A percentile compares a stretch with the other conserved stretches of the same genome.
These are phyloP conservation scores for Pseudohalonectria lignicola DNA, from an alignment of 2,329 filamentous ascomycete genomes.

Conservation along the genomic window DNA sequence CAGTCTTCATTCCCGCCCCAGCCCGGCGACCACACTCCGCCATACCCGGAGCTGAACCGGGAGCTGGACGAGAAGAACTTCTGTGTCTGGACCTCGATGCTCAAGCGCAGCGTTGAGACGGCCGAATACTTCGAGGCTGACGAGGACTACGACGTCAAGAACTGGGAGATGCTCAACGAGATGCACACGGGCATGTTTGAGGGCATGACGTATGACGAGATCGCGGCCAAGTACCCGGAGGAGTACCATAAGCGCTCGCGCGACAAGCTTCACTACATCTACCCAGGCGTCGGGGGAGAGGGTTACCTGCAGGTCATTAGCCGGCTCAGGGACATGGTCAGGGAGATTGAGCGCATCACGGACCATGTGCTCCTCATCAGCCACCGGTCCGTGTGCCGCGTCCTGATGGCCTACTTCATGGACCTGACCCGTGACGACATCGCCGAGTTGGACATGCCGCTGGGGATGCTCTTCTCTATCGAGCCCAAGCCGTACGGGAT, in stretches of 20 bases:
- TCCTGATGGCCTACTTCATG: conserved; percentile 93
- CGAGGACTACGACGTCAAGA: conserved; percentile 92
- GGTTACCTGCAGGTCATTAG: conserved; percentile 97
- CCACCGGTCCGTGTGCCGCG: conserved; percentile 83
- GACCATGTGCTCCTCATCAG: conserved; percentile 90
- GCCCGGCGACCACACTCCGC: conserved; percentile 85
- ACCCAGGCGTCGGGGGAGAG: conserved; percentile 90
- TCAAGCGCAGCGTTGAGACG: conserved; percentile 79
- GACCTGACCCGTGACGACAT: conserved; percentile 85
- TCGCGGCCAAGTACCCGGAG: conserved; percentile 64
- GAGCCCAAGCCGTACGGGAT: conserved; percentile 97
- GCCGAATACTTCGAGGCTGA: conserved; percentile 82
- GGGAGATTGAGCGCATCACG: conserved; percentile 93
- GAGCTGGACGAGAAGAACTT: conserved; percentile 76
- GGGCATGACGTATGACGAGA: conserved; percentile 88
- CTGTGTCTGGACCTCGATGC: conserved; percentile 97
- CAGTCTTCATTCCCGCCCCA: conserved; percentile 78
- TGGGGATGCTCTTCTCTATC: conserved; percentile 89
- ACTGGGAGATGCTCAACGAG: conserved; percentile 97
- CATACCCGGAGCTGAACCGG: conserved; percentile 73
- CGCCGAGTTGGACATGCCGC: conserved; percentile 83
- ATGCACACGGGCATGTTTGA: conserved; percentile 89
- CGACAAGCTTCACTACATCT: conserved; percentile 93
- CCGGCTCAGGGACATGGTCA: conserved; percentile 85
- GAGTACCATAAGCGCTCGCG: conserved; percentile 71